These are phyloP conservation scores for Leishmania gerbilli DNA, from an alignment of 208 protist species.

Conservation along the genomic window DNA sequence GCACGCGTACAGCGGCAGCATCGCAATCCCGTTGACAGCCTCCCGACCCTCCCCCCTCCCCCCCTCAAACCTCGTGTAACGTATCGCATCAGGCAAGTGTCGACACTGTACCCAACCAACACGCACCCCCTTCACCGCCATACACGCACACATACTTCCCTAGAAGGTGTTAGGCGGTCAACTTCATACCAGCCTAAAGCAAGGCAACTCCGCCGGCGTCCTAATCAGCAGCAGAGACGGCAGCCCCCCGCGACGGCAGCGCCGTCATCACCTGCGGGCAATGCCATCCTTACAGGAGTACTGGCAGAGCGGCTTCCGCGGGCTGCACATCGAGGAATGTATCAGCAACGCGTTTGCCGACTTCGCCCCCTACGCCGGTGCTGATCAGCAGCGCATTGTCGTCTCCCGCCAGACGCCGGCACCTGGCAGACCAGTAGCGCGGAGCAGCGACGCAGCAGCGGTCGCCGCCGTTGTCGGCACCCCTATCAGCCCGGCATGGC, in stretches of 20 bases:
- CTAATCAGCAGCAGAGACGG: not conserved
- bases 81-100: not conserved
- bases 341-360: conserved; percentile 65
- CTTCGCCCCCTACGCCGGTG: conserved; percentile 83
- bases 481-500: conserved; percentile 24
- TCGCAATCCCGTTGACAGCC: not conserved
- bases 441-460: conserved; percentile 8
- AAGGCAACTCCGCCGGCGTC: not conserved
- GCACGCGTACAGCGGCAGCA: not conserved
- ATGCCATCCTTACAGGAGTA: conserved; percentile 27
- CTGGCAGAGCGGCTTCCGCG: conserved; percentile 62
- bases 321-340: conserved; percentile 70
- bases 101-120: not conserved
- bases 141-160: not conserved
- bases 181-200: not conserved
- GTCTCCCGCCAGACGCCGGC: conserved; percentile 44
- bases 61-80: not conserved
- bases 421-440: conserved; percentile 6
- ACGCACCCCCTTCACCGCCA: not conserved
- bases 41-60: not conserved
- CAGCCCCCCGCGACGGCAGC: not conserved
- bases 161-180: not conserved
- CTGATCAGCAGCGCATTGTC: conserved; percentile 67
- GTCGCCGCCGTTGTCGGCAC: conserved; percentile 3
- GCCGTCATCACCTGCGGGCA: not conserved